A percentile compares a stretch with the other conserved stretches of the same genome.
phyloP scores from a whole-genome alignment of 139 green algal species.

The Ettlia oleoabundans region DNA sequence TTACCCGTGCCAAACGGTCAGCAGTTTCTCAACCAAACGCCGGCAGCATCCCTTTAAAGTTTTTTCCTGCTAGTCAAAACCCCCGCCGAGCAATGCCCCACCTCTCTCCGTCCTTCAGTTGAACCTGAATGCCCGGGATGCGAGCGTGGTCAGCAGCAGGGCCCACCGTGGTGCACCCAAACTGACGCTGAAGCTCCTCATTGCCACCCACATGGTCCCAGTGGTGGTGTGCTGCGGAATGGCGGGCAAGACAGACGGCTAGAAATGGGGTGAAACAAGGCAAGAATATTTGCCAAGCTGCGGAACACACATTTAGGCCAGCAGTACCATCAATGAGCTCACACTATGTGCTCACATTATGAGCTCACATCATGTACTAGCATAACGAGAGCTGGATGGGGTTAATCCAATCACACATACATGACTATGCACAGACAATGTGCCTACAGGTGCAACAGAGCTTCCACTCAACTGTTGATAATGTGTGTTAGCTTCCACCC shows the following conservation, averaged over 20 bases:
- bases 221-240: conserved; percentile 58
- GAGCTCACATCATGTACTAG: too few relatives aligned
- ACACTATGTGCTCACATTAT: too few relatives aligned
- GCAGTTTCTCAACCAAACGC: too few relatives aligned
- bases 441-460: conserved; percentile 48
- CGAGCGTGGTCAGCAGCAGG: conserved; percentile 65
- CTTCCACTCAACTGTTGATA: conserved; percentile 77
- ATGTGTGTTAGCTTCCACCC: conserved; percentile 76
- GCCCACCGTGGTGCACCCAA: conserved; percentile 60
- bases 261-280: neutral
- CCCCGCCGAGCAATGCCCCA: neutral
- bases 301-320: neutral
- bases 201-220: conserved; percentile 54
- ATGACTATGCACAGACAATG: neutral
- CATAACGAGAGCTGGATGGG: too few relatives aligned
- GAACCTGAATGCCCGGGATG: conserved; percentile 88
- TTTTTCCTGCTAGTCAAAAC: neutral
- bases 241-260: neutral
- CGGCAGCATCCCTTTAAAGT: too few relatives aligned
- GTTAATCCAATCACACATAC: neutral
- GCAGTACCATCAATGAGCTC: neutral
- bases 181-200: conserved; percentile 51
- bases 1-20: too few relatives aligned
- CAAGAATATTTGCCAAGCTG: neutral
- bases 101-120: conserved; percentile 69